A percentile compares a stretch with the other conserved stretches of the same genome.
Evolutionary conservation across 441 rosid species (phyloP).

Genomic region (Mallotus repandus): DNA sequence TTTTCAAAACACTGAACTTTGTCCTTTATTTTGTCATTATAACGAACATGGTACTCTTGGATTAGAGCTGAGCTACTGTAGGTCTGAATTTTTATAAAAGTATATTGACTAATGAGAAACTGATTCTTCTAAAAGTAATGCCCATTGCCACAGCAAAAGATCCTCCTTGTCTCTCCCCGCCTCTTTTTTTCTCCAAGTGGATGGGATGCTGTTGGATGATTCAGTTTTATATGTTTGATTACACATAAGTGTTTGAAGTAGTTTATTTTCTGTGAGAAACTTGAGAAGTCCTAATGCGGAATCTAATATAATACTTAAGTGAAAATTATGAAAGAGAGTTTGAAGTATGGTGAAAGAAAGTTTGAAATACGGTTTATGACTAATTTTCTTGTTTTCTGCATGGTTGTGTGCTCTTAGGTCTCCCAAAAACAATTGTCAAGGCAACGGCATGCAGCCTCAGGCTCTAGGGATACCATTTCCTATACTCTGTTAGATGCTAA

Average conservation of each 20-base stretch:
- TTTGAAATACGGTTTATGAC: neutral
- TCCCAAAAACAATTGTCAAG: conserved; percentile 76
- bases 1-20: no score
- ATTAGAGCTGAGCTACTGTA: no score
- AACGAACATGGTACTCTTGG: no score
- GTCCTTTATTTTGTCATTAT: no score
- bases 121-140: no score
- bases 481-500: conserved; percentile 65
- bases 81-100: no score
- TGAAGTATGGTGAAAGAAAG: no score
- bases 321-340: neutral
- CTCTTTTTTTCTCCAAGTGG: neutral
- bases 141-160: no score
- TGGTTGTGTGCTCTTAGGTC: conserved; percentile 46
- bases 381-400: conserved; percentile 10
- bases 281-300: neutral
- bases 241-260: neutral
- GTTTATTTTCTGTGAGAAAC: neutral
- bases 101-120: no score
- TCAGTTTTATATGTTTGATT: neutral
- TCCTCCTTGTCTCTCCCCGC: no score
- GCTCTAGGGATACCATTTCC: conserved; percentile 49
- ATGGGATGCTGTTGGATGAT: neutral
- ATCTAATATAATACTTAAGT: neutral
- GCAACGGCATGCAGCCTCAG: conserved; percentile 40